Conservation (phyloP, 805 yeast genomes). For the Kuraishia borneana region DNA sequence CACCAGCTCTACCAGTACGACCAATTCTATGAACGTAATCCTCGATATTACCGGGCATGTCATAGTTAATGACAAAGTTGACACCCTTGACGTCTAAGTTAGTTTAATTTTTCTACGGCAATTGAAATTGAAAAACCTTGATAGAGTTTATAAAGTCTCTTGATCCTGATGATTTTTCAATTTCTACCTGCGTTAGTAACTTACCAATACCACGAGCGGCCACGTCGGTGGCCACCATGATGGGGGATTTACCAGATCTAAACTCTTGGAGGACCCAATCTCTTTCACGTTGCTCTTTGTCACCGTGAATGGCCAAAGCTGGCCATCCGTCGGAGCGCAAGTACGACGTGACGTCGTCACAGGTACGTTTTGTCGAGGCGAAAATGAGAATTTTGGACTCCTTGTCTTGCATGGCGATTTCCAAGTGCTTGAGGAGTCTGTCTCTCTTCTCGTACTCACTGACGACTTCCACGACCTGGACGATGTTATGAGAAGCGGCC, state of each 20-base stretch:
- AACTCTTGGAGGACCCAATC: constrained; percentile 97
- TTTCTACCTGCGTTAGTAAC: constrained; percentile 25
- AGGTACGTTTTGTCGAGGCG: constrained; percentile 95
- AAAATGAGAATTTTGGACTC: constrained; percentile 77
- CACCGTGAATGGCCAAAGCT: constrained; percentile 98
- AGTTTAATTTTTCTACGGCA: constrained; percentile 2
- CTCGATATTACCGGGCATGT: constrained; percentile 97
- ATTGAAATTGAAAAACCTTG: background rate
- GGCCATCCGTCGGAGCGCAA: constrained; percentile 98
- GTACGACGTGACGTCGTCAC: constrained; percentile 88
- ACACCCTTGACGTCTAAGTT: constrained; percentile 91
- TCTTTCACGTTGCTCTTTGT: constrained; percentile 94
- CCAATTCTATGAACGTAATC: constrained; percentile 99
- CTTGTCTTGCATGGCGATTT: constrained; percentile 60
- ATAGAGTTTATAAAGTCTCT: no score
- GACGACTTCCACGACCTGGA: constrained; percentile 85
- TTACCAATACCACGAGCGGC: constrained; percentile 99
- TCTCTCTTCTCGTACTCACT: constrained; percentile 93
- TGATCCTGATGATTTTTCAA: background rate
- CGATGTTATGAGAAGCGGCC: constrained; percentile 93
- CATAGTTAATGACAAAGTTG: constrained; percentile 85
- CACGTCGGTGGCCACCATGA: constrained; percentile 99
- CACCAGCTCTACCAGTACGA: constrained; percentile 99
- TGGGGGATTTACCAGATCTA: constrained; percentile 84
- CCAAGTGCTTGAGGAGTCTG: constrained; percentile 73